Evolutionary conservation across 148 eudicot genomes (phyloP), one percentile per base, ranked within the genome.

Genomic region (Silene uniflora): DNA sequence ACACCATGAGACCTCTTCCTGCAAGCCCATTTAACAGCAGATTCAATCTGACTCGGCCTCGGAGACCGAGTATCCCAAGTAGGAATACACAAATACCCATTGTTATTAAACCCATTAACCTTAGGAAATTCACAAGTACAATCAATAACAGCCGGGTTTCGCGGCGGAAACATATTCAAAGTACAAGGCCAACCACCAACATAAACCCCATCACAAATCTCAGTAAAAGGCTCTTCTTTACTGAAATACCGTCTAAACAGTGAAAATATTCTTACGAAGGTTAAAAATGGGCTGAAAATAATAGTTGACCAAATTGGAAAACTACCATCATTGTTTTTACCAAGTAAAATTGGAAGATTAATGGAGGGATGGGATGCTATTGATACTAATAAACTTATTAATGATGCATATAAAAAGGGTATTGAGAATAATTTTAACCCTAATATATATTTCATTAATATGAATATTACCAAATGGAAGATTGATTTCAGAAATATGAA

Each of bases 121-220:
- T 93, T 77, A 17, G 98, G 98, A 55, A 91, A 80, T 47, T 93
- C 97, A 86, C 93, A 88, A 46, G 98, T 93, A 67, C 98, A 93
- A 77, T 93, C 98, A 67, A 93, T 81, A 49, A 91, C 72, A 42
- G 97, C 97, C 60, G 94, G 97, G 23, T 87, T 89, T n/a, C 91
- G 91, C 35, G 95, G 95, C 1, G 98, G 97, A 73, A 84, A 23
- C 27, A 68, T 91, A 35, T 86, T 87, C 25, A 70, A 39, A 10
- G 87, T 76, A 84, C 58, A 85, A 80, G 97, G 97, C 98, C 98
- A 93, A 12, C 98, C 98, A 1, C 98, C 98, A 29, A 93, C 98
- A 86, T 81, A 93, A 58, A 93, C 77, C 19, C 97, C 97, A 46
- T 91, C 89, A 80, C 55, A 65, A 67, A 93, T 74, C 77, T 93